These are phyloP conservation scores for Euphorbia pulcherrima DNA, from an alignment of 345 rosid genomes.

Conservation along the genomic window DNA sequence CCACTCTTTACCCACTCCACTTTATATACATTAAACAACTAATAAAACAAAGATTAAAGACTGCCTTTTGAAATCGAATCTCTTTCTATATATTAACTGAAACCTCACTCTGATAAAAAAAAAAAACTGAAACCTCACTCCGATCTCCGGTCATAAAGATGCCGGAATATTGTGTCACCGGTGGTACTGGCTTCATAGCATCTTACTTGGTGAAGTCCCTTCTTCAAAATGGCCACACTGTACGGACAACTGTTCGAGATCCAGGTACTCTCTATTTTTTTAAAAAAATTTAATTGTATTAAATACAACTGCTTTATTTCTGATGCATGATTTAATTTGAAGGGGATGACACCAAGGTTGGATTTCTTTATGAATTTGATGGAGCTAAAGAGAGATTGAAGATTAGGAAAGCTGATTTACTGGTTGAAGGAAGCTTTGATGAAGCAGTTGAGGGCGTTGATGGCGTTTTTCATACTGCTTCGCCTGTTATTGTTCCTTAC, in stretches of 20 bases:
- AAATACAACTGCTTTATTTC: too few species aligned
- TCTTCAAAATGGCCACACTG: conserved; percentile 58
- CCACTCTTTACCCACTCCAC: neutral
- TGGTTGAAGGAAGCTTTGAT: conserved; percentile 63
- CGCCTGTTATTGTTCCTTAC: conserved; percentile 72
- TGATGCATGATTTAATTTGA: neutral
- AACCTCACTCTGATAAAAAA: too few species aligned
- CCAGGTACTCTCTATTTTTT: conserved; percentile 43
- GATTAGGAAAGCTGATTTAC: conserved; percentile 63
- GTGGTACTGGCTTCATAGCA: conserved; percentile 89
- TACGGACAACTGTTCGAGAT: conserved; percentile 72
- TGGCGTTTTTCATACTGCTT: conserved; percentile 86
- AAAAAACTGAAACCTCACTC: neutral
- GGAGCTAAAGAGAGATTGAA: conserved; percentile 68
- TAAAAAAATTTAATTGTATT: too few species aligned
- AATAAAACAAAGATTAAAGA: neutral
- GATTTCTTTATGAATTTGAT: conserved; percentile 44
- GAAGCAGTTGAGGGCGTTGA: conserved; percentile 62
- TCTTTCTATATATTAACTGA: neutral
- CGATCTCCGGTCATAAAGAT: conserved; percentile 25
- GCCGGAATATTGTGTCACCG: conserved; percentile 86
- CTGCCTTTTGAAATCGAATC: neutral
- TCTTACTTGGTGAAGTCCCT: conserved; percentile 63
- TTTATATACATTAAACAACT: neutral
- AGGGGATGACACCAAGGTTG: conserved; percentile 55